Evolutionary conservation across 345 rosid genomes (phyloP).

Genomic region (Syzygium oleosum): DNA sequence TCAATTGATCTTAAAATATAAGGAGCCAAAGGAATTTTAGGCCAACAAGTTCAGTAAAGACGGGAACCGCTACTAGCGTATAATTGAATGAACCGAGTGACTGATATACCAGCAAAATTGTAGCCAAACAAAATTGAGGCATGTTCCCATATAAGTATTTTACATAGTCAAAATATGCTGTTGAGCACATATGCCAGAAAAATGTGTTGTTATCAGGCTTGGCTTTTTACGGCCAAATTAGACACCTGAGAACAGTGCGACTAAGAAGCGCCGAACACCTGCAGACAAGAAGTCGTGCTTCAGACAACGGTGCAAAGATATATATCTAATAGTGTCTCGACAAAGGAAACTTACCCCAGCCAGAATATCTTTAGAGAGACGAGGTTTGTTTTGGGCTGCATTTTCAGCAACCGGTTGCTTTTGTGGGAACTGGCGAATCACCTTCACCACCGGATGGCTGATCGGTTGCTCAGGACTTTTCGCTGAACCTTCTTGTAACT

Average conservation of each 20-base stretch:
- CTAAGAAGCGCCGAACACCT: conserved; percentile 52
- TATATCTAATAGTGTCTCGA: neutral
- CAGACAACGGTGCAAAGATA: neutral
- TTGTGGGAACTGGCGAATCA: conserved; percentile 58
- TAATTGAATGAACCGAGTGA: neutral
- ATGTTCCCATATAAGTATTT: neutral
- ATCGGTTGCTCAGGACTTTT: conserved; percentile 17
- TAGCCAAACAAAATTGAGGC: neutral
- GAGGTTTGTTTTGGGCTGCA: conserved; percentile 35
- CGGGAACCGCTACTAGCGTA: neutral
- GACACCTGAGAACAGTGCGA: neutral
- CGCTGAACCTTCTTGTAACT: conserved; percentile 37
- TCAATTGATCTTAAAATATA: neutral
- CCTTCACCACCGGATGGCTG: conserved; percentile 22
- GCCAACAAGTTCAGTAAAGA: neutral
- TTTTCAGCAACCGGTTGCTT: conserved; percentile 48
- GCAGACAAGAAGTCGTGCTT: neutral
- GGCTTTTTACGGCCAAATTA: neutral
- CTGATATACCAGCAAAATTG: neutral
- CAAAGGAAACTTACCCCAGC: conserved; percentile 46
- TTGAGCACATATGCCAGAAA: neutral
- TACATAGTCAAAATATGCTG: neutral
- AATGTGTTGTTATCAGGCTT: neutral
- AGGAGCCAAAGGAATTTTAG: neutral
- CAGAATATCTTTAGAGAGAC: conserved; percentile 58